Evolutionary conservation across 2,329 filamentous ascomycete species (phyloP).

Genomic region (Colletotrichum gigasporum): DNA sequence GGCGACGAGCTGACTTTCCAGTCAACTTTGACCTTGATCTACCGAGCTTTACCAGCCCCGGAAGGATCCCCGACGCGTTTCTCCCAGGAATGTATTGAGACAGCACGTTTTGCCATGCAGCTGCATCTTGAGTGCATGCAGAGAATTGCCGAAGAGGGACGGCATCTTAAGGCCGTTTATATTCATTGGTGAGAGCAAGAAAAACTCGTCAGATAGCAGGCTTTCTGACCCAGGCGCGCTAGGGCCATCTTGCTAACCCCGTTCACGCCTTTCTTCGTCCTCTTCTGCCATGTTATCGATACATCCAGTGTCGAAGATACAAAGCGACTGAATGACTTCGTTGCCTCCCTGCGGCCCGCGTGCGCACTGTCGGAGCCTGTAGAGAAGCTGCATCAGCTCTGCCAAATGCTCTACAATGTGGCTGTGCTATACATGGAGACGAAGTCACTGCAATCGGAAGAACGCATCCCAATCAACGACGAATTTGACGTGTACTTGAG

Average conservation of each 20-base stretch:
- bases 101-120: constrained; percentile 58
- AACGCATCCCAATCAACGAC: constrained; percentile 60
- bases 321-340: constrained; percentile 63
- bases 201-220: not conserved
- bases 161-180: constrained; percentile 55
- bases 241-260: constrained; percentile 66
- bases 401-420: constrained; percentile 68
- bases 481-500: constrained; percentile 73
- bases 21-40: constrained; percentile 60
- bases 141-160: constrained; percentile 42
- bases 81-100: constrained; percentile 57
- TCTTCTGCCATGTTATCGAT: constrained; percentile 68
- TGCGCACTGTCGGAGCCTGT: constrained; percentile 28
- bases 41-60: constrained; percentile 60
- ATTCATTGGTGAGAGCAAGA: constrained; percentile 57
- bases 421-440: constrained; percentile 70
- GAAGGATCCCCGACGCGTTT: constrained; percentile 54
- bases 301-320: constrained; percentile 63
- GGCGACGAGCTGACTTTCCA: constrained; percentile 59
- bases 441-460: constrained; percentile 58
- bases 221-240: constrained; percentile 20
- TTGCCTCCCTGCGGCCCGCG: constrained; percentile 48
- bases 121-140: constrained; percentile 56
- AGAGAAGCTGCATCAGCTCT: constrained; percentile 67
- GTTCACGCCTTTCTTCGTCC: constrained; percentile 67